A percentile compares a stretch with the other conserved stretches of the same genome.
phyloP scores from a whole-genome alignment of 768 basidiomycete genomes.

The Tricholoma matsutake region DNA sequence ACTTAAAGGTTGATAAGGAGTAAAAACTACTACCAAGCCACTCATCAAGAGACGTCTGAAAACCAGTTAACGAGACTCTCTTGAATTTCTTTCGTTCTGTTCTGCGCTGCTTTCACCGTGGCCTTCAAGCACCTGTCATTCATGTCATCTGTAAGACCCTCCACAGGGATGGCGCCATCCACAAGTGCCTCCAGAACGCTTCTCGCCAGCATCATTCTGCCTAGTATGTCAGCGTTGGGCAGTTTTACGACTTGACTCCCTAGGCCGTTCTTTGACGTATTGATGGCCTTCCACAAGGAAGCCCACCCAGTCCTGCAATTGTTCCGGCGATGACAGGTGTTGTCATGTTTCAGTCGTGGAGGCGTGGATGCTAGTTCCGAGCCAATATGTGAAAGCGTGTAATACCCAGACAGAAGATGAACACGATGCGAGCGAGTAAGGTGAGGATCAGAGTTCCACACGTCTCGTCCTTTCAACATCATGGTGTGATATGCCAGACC shows the following conservation, averaged over 20 bases:
- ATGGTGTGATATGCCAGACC: conserved; percentile 51
- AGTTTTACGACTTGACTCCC: conserved; percentile 34
- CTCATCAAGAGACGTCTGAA: conserved; percentile 33
- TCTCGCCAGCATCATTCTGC: conserved; percentile 45
- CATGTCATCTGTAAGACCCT: conserved; percentile 37
- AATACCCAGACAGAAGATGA: conserved; percentile 51
- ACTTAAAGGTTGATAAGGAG: no score
- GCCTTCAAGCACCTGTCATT: conserved; percentile 44
- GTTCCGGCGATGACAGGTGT: conserved; percentile 37
- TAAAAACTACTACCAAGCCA: no score
- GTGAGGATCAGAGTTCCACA: conserved; percentile 45
- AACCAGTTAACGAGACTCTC: conserved; percentile 46
- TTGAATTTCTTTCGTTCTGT: conserved; percentile 44
- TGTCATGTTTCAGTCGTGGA: conserved; percentile 40
- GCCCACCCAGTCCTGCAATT: conserved; percentile 45
- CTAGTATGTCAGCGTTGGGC: conserved; percentile 43
- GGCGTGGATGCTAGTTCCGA: conserved; percentile 40
- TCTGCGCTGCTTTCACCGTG: conserved; percentile 38
- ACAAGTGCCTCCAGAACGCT: conserved; percentile 44
- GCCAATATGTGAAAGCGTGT: conserved; percentile 44
- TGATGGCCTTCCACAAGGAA: conserved; percentile 41
- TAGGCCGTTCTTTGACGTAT: conserved; percentile 28
- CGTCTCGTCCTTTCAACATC: conserved; percentile 47
- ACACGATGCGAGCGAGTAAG: conserved; percentile 48
- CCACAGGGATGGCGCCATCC: conserved; percentile 38